Evolutionary conservation across 306 rosid genomes (phyloP), one percentile per base, ranked within the genome.

Genomic region (Acacia confusa): DNA sequence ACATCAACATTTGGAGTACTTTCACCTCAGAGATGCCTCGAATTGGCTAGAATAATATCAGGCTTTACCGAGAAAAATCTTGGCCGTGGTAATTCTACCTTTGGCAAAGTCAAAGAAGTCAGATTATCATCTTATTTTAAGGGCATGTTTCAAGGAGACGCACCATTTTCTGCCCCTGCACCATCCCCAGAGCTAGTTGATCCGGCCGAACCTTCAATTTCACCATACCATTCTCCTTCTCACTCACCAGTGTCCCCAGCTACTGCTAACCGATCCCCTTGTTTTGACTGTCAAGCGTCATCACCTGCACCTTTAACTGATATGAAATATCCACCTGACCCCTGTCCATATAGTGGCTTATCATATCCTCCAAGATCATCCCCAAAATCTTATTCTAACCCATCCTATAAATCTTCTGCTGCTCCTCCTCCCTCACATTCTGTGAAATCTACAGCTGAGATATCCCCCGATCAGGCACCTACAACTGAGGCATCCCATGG

Each of bases 41-140:
- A 95, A 84, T 85, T 95, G 90, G 98, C 92, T 74, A 78, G 87
- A 79, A 85, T 86, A 76, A 85, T 95, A 72, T 53, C 44, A 7
- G 87, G 82, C 43, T 90, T 92, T 78, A 84, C 84, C 11, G 82
- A 75, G 60, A 82, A 78, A 91, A 93, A 93, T 86, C 97, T 95
- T 22, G 93, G 99, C 76, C 99, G 90, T 34, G 80, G 92, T 87
- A 84, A 93, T 90, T 65, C 89, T 0, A 81, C 84, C 32, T 95
- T 95, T 79, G 99, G 99, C 78, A 83, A 82, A 83, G 99, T 95
- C 63, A 92, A 87, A 82, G 87, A 89, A 81, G 79, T 95, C 63
- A 87, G 87, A 61, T 84, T 95, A 83, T 92, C 98, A 74, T 86
- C 97, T 70, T 86, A 27, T 78, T 83, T 91, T 12, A 86, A 80